Evolutionary conservation across 2,329 filamentous ascomycete species (phyloP), one percentile per base, ranked within the genome.

Genomic region (Penicillium concentricum): DNA sequence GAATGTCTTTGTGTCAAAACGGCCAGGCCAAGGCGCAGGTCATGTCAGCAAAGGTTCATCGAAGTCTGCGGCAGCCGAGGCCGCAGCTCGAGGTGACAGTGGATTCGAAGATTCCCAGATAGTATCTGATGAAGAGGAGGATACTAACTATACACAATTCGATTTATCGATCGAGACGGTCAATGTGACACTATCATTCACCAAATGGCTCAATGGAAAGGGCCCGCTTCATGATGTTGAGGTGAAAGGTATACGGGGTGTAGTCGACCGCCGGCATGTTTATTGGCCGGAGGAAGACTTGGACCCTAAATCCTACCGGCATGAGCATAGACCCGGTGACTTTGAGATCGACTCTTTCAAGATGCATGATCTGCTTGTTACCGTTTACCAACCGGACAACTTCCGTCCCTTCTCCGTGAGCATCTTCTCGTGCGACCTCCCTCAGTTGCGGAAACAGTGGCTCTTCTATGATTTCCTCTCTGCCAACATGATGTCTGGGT

Each of bases 161-260:
- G 94, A 99, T 69, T 81, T 99, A 16, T 96, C 92, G 0, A 91
- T 99, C 57, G 91, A 94, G 61, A 95, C 91, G 0, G 91, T 99
- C 60, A 96, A 99, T 69, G 93, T 99, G 41, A 97, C 93, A 0
- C 75, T 99, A 26, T 99, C 94, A 0, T 97, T 99, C 66, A 83
- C 92, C n/a, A 97, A 97, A 72, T 99, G 94, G 94, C 95, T 96
- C 85, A 97, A 96, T 66, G 93, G 94, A 22, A 97, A 93, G 73
- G 94, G 94, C 0, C 82, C 95, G 6, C 79, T 99, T 9, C 88
- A 90, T 66, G 91, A 97, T 70, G 94, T 99, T 41, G 92, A 97
- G 70, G 88, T 99, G 51, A 94, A 92, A 69, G 94, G 94, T 5
- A 90, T 99, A 30, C 85, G 94, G 58, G 94, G 94, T 22, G 91